Evolutionary conservation across 148 eudicot species (phyloP).

Genomic region (Rhododendron molle): DNA sequence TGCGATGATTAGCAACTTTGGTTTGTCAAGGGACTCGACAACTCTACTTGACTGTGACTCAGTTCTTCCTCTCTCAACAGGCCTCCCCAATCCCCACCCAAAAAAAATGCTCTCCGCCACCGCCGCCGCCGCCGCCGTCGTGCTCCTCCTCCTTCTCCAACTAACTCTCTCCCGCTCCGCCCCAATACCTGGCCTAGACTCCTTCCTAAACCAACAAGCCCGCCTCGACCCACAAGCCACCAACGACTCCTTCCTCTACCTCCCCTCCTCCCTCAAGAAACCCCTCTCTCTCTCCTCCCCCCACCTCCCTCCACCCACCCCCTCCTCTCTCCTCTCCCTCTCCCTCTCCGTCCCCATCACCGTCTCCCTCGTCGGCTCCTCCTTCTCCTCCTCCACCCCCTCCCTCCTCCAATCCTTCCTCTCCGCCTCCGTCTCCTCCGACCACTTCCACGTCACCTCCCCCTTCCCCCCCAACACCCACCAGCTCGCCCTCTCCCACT

Average conservation of each 20-base stretch:
- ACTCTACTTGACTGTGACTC: background rate
- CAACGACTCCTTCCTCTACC: constrained; percentile 66
- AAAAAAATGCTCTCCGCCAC: constrained; percentile 20
- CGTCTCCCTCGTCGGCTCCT: constrained; percentile 56
- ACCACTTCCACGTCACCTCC: constrained; percentile 64
- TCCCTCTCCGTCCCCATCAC: constrained; percentile 50
- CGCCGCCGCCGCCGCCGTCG: constrained; percentile 17
- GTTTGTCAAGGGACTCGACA: background rate
- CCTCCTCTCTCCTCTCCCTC: constrained; percentile 43
- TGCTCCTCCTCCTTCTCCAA: constrained; percentile 24
- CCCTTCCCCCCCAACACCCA: constrained; percentile 31
- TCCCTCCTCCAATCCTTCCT: constrained; percentile 44
- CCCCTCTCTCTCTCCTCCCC: constrained; percentile 27
- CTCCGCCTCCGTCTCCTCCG: constrained; percentile 53
- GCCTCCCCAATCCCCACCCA: constrained; percentile 14
- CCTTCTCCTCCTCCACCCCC: constrained; percentile 40
- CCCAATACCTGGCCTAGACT: constrained; percentile 53
- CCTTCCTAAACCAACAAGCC: constrained; percentile 58
- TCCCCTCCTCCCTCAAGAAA: constrained; percentile 45
- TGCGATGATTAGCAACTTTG: background rate
- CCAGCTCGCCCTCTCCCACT: constrained; percentile 45
- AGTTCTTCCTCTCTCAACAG: background rate
- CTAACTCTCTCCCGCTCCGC: constrained; percentile 13
- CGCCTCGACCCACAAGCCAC: constrained; percentile 62
- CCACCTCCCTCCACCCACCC: constrained; percentile 22